phyloP scores from a whole-genome alignment of 2,329 filamentous ascomycete species.

The Lachnellula cervina region DNA sequence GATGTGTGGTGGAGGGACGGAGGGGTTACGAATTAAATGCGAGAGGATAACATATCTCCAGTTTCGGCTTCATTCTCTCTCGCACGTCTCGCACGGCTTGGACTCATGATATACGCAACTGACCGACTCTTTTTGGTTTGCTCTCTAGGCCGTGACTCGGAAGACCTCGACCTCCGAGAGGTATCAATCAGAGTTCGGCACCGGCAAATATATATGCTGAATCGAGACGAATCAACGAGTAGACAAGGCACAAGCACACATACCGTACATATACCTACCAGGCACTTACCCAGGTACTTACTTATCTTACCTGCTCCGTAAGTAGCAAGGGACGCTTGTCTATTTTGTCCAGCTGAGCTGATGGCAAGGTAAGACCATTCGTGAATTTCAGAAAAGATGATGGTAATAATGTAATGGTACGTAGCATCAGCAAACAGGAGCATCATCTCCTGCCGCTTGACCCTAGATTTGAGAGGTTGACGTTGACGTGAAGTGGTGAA shows the following conservation, averaged over 20 bases:
- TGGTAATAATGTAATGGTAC: background rate
- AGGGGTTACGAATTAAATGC: background rate
- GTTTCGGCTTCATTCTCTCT: background rate
- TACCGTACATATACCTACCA: background rate
- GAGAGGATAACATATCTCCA: background rate
- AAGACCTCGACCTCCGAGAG: no score
- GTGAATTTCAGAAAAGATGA: background rate
- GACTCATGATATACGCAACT: background rate
- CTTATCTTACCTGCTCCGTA: no score
- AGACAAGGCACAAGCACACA: slow-evolving; percentile 5
- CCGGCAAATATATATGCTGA: slow-evolving; percentile 9
- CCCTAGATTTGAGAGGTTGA: no score
- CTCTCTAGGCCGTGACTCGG: background rate
- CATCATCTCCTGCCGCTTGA: background rate
- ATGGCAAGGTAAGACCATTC: slow-evolving; percentile 11
- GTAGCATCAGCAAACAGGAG: background rate
- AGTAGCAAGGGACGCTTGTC: background rate
- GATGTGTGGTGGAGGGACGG: background rate
- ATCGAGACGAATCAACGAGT: slow-evolving; percentile 12
- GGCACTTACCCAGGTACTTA: no score
- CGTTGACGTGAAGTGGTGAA: background rate
- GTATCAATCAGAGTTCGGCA: background rate
- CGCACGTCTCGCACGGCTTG: background rate
- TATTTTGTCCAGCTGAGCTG: slow-evolving; percentile 17
- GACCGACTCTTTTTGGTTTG: background rate